These are phyloP conservation scores for Fistulina hepatica DNA, from an alignment of 1,284 basidiomycete genomes.

Conservation along the genomic window DNA sequence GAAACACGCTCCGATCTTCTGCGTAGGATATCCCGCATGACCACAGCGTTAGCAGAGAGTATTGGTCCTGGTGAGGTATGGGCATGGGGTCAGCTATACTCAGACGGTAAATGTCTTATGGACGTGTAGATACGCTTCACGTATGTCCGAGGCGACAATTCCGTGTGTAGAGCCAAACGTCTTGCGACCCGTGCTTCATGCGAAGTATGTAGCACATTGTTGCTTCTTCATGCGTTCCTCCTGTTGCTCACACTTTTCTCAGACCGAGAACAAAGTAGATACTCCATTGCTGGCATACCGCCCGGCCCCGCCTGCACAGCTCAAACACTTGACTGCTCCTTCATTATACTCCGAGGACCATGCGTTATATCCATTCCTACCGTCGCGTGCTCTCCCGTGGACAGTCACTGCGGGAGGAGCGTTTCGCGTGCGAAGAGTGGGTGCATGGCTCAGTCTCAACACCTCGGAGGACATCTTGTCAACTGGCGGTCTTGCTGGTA, in stretches of 20 bases:
- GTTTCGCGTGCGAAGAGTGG: conserved; percentile 50
- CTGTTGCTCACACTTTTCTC: conserved; percentile 12
- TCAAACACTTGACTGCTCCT: conserved; percentile 19
- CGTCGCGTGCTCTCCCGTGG: conserved; percentile 38
- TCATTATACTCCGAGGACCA: conserved; percentile 28
- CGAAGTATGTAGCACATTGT: conserved; percentile 30
- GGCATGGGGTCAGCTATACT: no score
- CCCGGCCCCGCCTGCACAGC: conserved; percentile 22
- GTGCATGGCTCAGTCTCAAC: conserved; percentile 40
- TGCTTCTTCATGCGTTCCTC: neutral
- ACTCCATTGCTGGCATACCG: conserved; percentile 28
- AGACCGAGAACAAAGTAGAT: conserved; percentile 7
- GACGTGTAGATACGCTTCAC: conserved; percentile 54
- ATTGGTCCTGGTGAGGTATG: conserved; percentile 38
- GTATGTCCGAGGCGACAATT: conserved; percentile 29
- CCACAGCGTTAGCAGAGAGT: conserved; percentile 50
- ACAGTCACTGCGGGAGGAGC: conserved; percentile 31
- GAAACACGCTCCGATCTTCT: conserved; percentile 35
- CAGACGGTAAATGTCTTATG: no score
- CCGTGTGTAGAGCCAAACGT: conserved; percentile 34
- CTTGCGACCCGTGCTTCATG: conserved; percentile 39
- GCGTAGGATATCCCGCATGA: conserved; percentile 54
- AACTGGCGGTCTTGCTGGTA: conserved; percentile 28
- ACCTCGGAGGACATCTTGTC: conserved; percentile 24
- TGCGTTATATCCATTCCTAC: conserved; percentile 53